Evolutionary conservation across 2,329 filamentous ascomycete genomes (phyloP), one percentile per base, ranked within the genome.

Genomic region (Ophiocordyceps robertsii): DNA sequence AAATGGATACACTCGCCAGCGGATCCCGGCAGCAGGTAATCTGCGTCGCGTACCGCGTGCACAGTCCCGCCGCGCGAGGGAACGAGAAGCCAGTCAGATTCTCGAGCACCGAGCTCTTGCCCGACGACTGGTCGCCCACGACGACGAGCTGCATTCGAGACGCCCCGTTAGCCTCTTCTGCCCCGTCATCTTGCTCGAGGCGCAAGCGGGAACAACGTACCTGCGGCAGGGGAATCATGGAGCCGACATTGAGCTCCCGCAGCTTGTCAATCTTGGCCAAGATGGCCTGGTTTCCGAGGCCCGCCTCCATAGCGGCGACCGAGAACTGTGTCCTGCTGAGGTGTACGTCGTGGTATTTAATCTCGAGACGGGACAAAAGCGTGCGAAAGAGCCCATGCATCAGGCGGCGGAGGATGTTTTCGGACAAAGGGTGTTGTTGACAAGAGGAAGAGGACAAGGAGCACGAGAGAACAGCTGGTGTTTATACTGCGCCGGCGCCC

Each of bases 91-190:
- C 73, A 0, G 75, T 78, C 32, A 82, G 64, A n/a, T 75, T 75
- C 51, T 80, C 75, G 2, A 81, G 66, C 1, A 78, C 73, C 5
- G 75, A 80, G 49, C 72, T 77, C 56, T 81, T 81, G 17, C 77
- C 77, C 6, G 74, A 71, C 2, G 74, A 79, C 56, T 80, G 75
- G 53, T 80, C 75, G 29, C 77, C 76, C 30, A 77, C 77, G 21
- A 80, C 75, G 38, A 80, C 75, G 31, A 81, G 73, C 51, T 81
- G 75, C 1, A 19, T 19, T 19, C 19, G 19, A 19, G 3, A 19
- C 19, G 19, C 19, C 19, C 19, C 19, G 19, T 19, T 4, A 19
- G 19, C 19, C 19, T 4, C 19, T 19, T 19, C 19, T 19, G n/a
- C n/a, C n/a, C n/a, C n/a, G n/a, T n/a, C n/a, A n/a, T 19, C 19